Base-by-base conservation (phyloP, 805 yeast species). In the Ogataea methylovora region DNA sequence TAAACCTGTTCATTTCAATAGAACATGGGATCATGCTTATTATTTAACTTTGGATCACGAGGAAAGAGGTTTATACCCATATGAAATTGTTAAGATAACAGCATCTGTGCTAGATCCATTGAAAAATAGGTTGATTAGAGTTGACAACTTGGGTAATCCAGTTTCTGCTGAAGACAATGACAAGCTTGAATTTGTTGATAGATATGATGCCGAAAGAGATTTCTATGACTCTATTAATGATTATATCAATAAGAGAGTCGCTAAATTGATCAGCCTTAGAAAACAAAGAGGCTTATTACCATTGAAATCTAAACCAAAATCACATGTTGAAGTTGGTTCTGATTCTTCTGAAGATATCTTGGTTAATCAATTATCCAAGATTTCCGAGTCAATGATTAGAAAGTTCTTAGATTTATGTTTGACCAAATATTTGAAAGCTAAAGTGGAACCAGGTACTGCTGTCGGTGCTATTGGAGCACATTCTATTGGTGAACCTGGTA, bases 391-490 rank as follows among this genome's bases (percentile, higher is more conserved):
- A 14, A 67, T 80, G 42, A 72, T 92, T 13, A 58, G 57, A 12
- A 72, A 67, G 44, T 92, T 92, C 60, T 63, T 92, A 51, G 69
- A 73, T 31, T 73, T 83, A 47, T 84, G 97, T 46, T 68, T 90
- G 39, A 64, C 66, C 46, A 92, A 92, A 61, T 92, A 92, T 52
- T 76, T 76, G 35, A 71, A 81, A 45, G 96, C 98, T 7, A 80
- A 79, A 61, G 97, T 92, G 13, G 98, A 92, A 58, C 98, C 98
- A 1, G 98, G 97, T 42, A 92, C 98, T 4, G 98, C 98, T 3
- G 97, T 92, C 36, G 98, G 98, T 45, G 97, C 98, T 18, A 88
- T 92, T 62, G 98, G 97, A 47, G 98, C 98, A 0, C 98, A 92
- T 57, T 85, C 96, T 29, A 92, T 92, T 67, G 98, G 98, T 65